Conservation (phyloP, 2,329 filamentous ascomycete species). For the Penicillium polonicum region DNA sequence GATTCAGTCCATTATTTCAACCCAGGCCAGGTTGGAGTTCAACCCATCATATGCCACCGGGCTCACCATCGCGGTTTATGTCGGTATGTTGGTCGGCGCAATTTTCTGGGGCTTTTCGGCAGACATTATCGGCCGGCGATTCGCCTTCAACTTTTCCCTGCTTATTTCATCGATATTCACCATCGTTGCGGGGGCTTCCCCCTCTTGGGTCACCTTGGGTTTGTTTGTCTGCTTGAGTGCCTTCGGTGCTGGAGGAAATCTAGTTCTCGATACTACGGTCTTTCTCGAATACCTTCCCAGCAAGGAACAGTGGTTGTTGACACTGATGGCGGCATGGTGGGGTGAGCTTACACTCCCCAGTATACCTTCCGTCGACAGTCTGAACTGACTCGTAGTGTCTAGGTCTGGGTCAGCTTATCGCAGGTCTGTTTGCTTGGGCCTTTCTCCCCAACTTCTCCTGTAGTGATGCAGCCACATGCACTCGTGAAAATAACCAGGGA, state of each 20-base stretch:
- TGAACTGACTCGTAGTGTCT: background rate
- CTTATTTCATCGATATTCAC: conserved; percentile 62
- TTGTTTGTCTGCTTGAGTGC: conserved; percentile 62
- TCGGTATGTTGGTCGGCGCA: conserved; percentile 45
- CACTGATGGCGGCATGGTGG: conserved; percentile 38
- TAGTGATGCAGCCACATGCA: conserved; percentile 47
- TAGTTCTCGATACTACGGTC: conserved; percentile 62
- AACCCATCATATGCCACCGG: conserved; percentile 34
- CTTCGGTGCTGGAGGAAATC: conserved; percentile 64
- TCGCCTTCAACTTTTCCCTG: conserved; percentile 67
- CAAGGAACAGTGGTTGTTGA: conserved; percentile 60
- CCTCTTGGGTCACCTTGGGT: conserved; percentile 64
- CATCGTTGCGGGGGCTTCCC: conserved; percentile 65
- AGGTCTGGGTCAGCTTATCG: conserved; percentile 49
- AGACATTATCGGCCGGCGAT: conserved; percentile 66
- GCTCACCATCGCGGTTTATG: conserved; percentile 42
- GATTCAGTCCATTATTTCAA: conserved; percentile 33
- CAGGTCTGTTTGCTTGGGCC: conserved; percentile 56
- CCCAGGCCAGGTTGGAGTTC: conserved; percentile 27
- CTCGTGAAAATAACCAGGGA: conserved; percentile 53
- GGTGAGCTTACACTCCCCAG: conserved; percentile 11
- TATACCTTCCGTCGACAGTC: background rate
- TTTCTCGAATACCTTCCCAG: conserved; percentile 59
- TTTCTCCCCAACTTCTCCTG: conserved; percentile 53
- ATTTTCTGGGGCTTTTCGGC: conserved; percentile 68